Evolutionary conservation across 192 early-diverging fungal genomes (phyloP).

Genomic region (Rhizoclosmatium sp.): DNA sequence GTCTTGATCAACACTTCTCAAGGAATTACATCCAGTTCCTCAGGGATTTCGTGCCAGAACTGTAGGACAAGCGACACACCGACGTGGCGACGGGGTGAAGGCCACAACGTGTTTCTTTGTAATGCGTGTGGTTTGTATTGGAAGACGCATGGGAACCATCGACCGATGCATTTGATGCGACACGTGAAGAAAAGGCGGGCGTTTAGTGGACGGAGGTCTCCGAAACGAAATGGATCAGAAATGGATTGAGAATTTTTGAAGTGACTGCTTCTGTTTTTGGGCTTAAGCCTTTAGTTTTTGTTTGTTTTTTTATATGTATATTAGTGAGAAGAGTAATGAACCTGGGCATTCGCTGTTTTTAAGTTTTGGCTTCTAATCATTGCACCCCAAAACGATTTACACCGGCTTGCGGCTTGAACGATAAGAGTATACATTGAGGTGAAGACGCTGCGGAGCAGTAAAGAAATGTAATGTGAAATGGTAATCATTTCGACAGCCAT

Average conservation of each 20-base stretch:
- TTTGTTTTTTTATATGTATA: neutral
- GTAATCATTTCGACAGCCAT: no score
- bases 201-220: neutral
- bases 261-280: neutral
- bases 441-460: neutral
- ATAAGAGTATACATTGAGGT: neutral
- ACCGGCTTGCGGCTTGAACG: neutral
- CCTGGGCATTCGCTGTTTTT: neutral
- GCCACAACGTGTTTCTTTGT: conserved; percentile 78
- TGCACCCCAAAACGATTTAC: neutral
- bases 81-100: conserved; percentile 83
- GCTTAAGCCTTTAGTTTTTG: no score
- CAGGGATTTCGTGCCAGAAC: conserved; percentile 47
- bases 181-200: neutral
- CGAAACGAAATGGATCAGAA: neutral
- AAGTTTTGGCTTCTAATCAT: neutral
- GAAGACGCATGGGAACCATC: conserved; percentile 80
- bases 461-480: neutral
- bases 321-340: neutral
- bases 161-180: conserved; percentile 52
- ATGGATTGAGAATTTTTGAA: neutral
- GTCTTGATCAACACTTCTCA: neutral
- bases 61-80: conserved; percentile 81
- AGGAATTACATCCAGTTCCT: neutral
- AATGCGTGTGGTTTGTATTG: conserved; percentile 88